Evolutionary conservation across 371 early-diverging fungal genomes (phyloP), one percentile per base, ranked within the genome.

Genomic region (Circinella minor): DNA sequence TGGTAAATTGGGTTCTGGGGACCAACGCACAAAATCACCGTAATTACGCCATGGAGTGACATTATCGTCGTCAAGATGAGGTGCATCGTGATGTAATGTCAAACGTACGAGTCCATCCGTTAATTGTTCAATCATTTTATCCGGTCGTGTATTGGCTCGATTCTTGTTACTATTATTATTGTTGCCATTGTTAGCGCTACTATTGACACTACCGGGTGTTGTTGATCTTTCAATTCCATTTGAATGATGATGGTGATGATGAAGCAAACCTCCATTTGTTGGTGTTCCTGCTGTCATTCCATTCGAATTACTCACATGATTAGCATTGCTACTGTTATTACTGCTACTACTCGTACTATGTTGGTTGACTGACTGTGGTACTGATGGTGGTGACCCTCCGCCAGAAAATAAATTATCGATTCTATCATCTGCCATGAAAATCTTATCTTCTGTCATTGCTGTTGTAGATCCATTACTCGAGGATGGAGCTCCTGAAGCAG

Each of bases 81-180:
- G 63, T 39, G 69, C 54, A 46, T 80, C 74, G 36, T 69, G 70
- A 47, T 78, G 77, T 36, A 81, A 66, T 4, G 77, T 77, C 62
- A 84, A 48, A 61, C 68, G 76, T 54, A 80, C 79, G 13, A 84
- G 27, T 1, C 79, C 79, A 27, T 81, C 75, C 18, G 80, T 74
- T 27, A 84, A 55, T 46, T 81, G 82, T 38, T 84, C 81, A 54
- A 81, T 79, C 81, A 81, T 80, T 17, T 76, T 80, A 46, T 80
- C 81, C 0, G 84, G 69, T 37, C 78, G 64, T 9, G 76, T 78
- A 54, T 43, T 69, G 63, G 67, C 62, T 69, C 14, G 18, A n/a
- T 61, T 68, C n/a, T 18, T 5, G 27, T 46, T 67, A 47, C 36
- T 54, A 14, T 34, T 66, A 15, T 51, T 39, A 14, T 10, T 55